Percentiles rank a stretch among this genome's conserved stretches.
Evolutionary conservation across 345 rosid species (phyloP).

Genomic region (Euphorbia pulcherrima): DNA sequence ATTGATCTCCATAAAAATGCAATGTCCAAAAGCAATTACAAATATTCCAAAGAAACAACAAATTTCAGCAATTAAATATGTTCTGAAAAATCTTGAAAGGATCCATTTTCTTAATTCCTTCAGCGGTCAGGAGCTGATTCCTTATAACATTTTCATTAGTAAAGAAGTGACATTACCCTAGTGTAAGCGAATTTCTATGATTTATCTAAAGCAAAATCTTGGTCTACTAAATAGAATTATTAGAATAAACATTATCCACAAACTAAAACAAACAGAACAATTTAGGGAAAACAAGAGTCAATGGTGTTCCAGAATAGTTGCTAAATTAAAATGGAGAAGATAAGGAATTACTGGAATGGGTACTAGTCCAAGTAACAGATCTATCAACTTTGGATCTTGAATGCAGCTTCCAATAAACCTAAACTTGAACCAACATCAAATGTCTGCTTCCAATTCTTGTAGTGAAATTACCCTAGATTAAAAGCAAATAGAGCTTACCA

Average conservation of each 20-base stretch:
- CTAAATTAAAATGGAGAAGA: no score
- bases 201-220: neutral
- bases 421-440: slow-evolving; percentile 27
- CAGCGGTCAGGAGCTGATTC: no score
- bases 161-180: no score
- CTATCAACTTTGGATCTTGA: slow-evolving; percentile 36
- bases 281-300: neutral
- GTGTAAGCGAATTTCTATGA: neutral
- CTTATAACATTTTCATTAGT: no score
- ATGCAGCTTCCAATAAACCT: slow-evolving; percentile 32
- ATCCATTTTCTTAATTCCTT: no score
- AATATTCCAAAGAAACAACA: no score
- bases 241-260: no score
- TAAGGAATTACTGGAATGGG: slow-evolving; percentile 27
- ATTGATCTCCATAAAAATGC: neutral
- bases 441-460: slow-evolving; percentile 15
- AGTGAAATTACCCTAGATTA: no score
- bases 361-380: slow-evolving; percentile 31
- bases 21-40: neutral
- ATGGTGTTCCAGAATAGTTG: no score
- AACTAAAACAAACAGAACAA: neutral
- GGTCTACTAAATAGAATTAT: neutral
- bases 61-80: neutral
- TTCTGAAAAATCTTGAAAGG: no score
- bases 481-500: no score